Percentiles rank a stretch among this genome's conserved stretches.
These are phyloP conservation scores for Pseudozyma sp. DNA, from an alignment of 1,284 basidiomycete genomes.

Conservation along the genomic window DNA sequence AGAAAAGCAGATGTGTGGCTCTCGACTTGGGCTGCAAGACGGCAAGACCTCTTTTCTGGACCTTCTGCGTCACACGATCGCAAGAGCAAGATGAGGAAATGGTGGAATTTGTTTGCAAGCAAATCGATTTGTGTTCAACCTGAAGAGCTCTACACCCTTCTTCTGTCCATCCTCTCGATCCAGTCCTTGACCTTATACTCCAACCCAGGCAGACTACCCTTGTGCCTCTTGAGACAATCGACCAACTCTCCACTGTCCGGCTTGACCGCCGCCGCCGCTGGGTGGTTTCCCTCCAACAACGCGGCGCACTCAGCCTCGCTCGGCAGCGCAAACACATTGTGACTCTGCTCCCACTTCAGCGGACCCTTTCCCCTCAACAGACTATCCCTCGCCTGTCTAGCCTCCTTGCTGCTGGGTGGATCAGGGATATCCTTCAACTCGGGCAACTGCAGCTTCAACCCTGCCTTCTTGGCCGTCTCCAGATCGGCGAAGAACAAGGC, in stretches of 20 bases:
- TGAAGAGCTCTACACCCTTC: not conserved
- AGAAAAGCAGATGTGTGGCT: no score
- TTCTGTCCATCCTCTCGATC: constrained; percentile 24
- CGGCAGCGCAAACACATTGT: constrained; percentile 64
- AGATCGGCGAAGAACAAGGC: constrained; percentile 58
- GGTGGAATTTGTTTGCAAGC: no score
- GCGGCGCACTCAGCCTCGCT: constrained; percentile 64
- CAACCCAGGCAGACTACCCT: constrained; percentile 51
- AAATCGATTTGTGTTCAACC: not conserved
- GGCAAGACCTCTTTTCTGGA: no score
- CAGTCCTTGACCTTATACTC: constrained; percentile 58
- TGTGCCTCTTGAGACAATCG: constrained; percentile 44
- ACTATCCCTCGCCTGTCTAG: constrained; percentile 45
- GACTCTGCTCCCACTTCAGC: constrained; percentile 57
- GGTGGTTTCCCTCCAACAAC: constrained; percentile 60
- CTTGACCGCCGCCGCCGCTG: constrained; percentile 53
- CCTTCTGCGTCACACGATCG: no score
- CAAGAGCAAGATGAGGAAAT: no score
- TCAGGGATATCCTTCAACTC: constrained; percentile 33
- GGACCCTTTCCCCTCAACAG: constrained; percentile 56
- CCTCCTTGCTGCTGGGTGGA: constrained; percentile 22
- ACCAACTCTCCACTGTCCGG: constrained; percentile 50
- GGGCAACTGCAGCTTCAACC: constrained; percentile 52
- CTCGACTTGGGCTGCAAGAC: no score
- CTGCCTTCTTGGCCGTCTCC: constrained; percentile 48